Evolutionary conservation across 2,329 filamentous ascomycete genomes (phyloP).

Genomic region (Pseudogymnoascus destructans): DNA sequence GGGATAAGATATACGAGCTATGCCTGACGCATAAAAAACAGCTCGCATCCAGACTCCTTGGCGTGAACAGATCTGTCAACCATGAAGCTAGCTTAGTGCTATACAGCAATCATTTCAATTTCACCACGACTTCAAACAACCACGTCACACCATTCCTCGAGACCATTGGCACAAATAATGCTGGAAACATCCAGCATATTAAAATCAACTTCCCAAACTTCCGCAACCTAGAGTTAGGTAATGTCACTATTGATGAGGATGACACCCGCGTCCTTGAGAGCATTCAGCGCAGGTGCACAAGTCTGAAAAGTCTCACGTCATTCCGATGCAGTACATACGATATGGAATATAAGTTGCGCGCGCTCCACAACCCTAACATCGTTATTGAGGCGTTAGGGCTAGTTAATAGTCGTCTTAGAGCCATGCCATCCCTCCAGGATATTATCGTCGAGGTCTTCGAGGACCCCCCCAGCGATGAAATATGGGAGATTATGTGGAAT

Average conservation of each 20-base stretch:
- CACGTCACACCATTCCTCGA: too few relatives aligned
- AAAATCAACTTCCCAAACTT: too few relatives aligned
- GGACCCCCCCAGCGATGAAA: conserved; percentile 14
- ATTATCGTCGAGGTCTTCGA: conserved; percentile 18
- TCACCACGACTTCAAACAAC: too few relatives aligned
- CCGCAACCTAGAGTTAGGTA: too few relatives aligned
- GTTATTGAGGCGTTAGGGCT: conserved; percentile 15
- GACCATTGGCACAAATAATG: too few relatives aligned
- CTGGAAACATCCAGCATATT: too few relatives aligned
- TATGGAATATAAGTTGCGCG: conserved; percentile 8
- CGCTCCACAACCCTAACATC: conserved; percentile 10
- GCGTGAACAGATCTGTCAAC: too few relatives aligned
- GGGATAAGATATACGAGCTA: conserved; percentile 10
- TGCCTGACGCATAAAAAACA: too few relatives aligned
- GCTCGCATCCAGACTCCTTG: too few relatives aligned
- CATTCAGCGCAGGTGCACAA: conserved; percentile 16
- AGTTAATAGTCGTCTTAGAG: conserved; percentile 17
- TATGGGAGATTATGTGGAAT: conserved; percentile 17
- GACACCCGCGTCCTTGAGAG: conserved; percentile 11
- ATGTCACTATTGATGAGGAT: conserved; percentile 11
- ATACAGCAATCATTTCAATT: too few relatives aligned
- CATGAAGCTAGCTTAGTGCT: too few relatives aligned
- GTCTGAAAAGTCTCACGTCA: conserved; percentile 15
- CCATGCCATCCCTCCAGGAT: conserved; percentile 18
- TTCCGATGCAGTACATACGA: conserved; percentile 1